Percentiles rank a stretch among this genome's conserved stretches.
Evolutionary conservation across 2,329 filamentous ascomycete genomes (phyloP).

Genomic region (Penicillium sp.): DNA sequence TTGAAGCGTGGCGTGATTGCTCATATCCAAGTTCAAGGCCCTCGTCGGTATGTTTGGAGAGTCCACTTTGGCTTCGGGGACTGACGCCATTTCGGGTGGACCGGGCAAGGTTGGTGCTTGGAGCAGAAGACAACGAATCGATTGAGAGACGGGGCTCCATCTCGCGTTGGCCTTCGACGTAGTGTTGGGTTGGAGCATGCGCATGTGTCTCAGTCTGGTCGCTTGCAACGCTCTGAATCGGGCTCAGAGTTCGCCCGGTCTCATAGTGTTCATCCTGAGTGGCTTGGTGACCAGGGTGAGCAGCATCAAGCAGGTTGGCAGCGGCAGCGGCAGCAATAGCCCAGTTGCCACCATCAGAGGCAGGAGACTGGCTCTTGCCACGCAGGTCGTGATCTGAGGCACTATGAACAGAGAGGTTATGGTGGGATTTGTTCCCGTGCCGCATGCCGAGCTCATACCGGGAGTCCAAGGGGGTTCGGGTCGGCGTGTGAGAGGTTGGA

Average conservation of each 20-base stretch:
- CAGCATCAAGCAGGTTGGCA: constrained; percentile 34
- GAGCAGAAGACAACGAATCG: constrained; percentile 56
- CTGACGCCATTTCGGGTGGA: constrained; percentile 55
- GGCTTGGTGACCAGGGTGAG: constrained; percentile 50
- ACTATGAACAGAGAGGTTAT: constrained; percentile 49
- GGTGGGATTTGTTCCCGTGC: constrained; percentile 58
- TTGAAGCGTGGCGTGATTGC: constrained; percentile 28
- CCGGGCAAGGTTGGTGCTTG: constrained; percentile 56
- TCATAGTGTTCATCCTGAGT: constrained; percentile 53
- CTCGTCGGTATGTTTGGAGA: constrained; percentile 44
- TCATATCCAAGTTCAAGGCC: constrained; percentile 41
- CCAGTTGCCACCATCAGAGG: constrained; percentile 34
- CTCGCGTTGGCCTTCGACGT: constrained; percentile 57
- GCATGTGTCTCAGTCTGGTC: constrained; percentile 66
- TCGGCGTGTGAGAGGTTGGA: constrained; percentile 61
- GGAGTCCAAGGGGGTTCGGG: constrained; percentile 46
- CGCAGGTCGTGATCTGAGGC: constrained; percentile 47
- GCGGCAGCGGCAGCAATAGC: constrained; percentile 42
- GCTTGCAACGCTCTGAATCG: constrained; percentile 88
- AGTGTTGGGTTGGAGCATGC: constrained; percentile 10
- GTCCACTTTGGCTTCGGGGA: constrained; percentile 50
- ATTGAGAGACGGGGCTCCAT: constrained; percentile 52
- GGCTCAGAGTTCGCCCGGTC: constrained; percentile 72
- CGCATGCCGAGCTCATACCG: constrained; percentile 63
- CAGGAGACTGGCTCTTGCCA: constrained; percentile 35